A percentile compares a stretch with the other conserved stretches of the same genome.
Conservation (phyloP, 768 basidiomycete genomes). For the Kwoniella sp. region DNA sequence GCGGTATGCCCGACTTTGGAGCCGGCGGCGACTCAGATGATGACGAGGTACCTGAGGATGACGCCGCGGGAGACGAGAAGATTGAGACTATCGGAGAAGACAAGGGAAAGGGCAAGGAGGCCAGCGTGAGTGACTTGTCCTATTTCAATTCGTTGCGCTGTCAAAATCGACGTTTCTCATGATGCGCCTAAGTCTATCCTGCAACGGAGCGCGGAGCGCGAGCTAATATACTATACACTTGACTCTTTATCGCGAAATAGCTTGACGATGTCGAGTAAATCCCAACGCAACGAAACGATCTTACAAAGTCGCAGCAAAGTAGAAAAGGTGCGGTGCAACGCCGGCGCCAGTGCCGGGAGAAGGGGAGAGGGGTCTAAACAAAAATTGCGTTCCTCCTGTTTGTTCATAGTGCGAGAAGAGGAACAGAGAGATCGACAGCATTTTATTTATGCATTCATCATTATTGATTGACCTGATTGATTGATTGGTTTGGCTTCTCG, state of each 20-base stretch:
- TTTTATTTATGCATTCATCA: background rate
- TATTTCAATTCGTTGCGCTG: background rate
- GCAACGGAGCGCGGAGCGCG: too few species aligned
- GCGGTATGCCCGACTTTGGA: slow-evolving; percentile 29
- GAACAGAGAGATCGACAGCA: background rate
- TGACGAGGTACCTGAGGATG: slow-evolving; percentile 41
- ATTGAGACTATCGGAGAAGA: slow-evolving; percentile 35
- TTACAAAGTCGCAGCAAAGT: too few species aligned
- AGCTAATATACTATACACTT: background rate
- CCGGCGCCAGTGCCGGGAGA: too few species aligned
- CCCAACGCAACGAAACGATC: too few species aligned
- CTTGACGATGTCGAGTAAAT: slow-evolving; percentile 32
- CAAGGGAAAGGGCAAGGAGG: slow-evolving; percentile 40
- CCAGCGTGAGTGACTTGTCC: slow-evolving; percentile 15
- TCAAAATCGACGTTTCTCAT: too few species aligned
- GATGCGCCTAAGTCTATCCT: too few species aligned
- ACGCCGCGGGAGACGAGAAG: slow-evolving; percentile 39
- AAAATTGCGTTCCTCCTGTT: too few species aligned
- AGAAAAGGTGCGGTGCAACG: too few species aligned
- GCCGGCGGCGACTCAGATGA: slow-evolving; percentile 28
- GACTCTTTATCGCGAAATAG: background rate
- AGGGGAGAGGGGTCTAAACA: too few species aligned
- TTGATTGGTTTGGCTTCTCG: too few species aligned
- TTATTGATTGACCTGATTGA: background rate
- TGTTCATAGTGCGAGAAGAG: background rate